These are phyloP conservation scores for Elongisporangium undulatum DNA, from an alignment of 352 stramenopile species.

Conservation along the genomic window DNA sequence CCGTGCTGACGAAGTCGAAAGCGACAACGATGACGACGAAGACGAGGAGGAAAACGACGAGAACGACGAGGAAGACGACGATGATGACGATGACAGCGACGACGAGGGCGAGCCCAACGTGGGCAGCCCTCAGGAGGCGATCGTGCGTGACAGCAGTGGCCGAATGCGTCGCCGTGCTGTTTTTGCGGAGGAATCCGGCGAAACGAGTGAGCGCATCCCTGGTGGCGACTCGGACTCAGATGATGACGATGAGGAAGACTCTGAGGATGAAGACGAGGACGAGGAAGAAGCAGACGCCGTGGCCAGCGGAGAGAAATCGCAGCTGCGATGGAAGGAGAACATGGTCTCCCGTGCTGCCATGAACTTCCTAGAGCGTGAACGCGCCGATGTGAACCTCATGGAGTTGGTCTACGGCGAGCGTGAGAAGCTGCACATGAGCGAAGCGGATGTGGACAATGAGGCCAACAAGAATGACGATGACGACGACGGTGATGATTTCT, in stretches of 20 bases:
- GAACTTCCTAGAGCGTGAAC: conserved; percentile 84
- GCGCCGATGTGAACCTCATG: conserved; percentile 85
- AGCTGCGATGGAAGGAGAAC: conserved; percentile 85
- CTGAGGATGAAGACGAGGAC: conserved; percentile 34
- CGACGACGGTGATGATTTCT: conserved; percentile 72
- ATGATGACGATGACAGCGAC: conserved; percentile 50
- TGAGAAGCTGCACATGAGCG: conserved; percentile 78
- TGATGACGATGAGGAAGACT: conserved; percentile 40
- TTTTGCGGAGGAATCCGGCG: conserved; percentile 55
- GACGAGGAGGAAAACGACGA: conserved; percentile 50
- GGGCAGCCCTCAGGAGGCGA: conserved; percentile 55
- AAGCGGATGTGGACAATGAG: conserved; percentile 63
- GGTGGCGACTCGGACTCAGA: conserved; percentile 29
- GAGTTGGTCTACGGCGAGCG: conserved; percentile 88
- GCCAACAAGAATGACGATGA: conserved; percentile 33
- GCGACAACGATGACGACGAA: conserved; percentile 45
- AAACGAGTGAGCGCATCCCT: conserved; percentile 12
- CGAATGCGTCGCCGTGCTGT: conserved; percentile 75
- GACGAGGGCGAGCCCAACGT: conserved; percentile 36
- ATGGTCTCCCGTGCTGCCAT: conserved; percentile 78
- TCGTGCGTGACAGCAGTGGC: conserved; percentile 65
- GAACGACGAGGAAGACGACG: conserved; percentile 41
- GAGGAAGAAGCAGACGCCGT: conserved; percentile 31
- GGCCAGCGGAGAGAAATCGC: conserved; percentile 48
- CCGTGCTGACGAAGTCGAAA: conserved; percentile 73